These are phyloP conservation scores for Zizania latifolia DNA, from an alignment of 176 grass and related monocot species.

Conservation along the genomic window DNA sequence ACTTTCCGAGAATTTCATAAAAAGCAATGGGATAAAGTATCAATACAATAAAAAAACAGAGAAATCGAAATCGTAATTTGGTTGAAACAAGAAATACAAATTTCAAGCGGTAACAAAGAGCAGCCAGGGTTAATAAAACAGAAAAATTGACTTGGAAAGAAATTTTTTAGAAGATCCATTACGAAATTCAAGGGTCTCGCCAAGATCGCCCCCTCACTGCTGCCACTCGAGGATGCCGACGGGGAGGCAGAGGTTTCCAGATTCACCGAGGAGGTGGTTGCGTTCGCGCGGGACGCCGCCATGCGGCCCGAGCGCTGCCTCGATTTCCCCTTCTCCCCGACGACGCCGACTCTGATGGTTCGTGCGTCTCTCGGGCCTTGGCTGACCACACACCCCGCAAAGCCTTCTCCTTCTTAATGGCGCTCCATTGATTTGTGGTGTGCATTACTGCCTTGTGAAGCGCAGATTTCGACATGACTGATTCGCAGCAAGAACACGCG, in stretches of 20 bases:
- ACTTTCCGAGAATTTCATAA: too few relatives aligned
- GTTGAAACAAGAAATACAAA: too few relatives aligned
- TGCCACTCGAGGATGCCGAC: conserved; percentile 41
- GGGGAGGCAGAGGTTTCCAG: conserved; percentile 9
- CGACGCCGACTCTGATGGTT: conserved; percentile 56
- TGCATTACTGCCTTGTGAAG: neutral
- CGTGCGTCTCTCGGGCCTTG: neutral
- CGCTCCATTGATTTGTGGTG: neutral
- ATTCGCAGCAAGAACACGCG: conserved; percentile 69
- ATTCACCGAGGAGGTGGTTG: conserved; percentile 67
- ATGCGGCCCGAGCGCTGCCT: conserved; percentile 83
- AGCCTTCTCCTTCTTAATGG: neutral
- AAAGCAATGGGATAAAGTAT: too few relatives aligned
- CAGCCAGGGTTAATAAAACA: too few relatives aligned
- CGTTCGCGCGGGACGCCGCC: conserved; percentile 72
- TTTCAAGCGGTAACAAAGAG: too few relatives aligned
- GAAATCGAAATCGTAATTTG: too few relatives aligned
- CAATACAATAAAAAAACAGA: too few relatives aligned
- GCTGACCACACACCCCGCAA: too few relatives aligned
- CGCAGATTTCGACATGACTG: conserved; percentile 83
- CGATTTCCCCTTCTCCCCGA: conserved; percentile 72
- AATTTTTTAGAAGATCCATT: too few relatives aligned
- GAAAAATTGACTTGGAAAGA: too few relatives aligned
- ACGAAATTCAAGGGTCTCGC: conserved; percentile 40
- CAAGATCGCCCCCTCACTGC: conserved; percentile 69